Base-by-base conservation (phyloP, 768 basidiomycete species). In the Russula sp. region DNA sequence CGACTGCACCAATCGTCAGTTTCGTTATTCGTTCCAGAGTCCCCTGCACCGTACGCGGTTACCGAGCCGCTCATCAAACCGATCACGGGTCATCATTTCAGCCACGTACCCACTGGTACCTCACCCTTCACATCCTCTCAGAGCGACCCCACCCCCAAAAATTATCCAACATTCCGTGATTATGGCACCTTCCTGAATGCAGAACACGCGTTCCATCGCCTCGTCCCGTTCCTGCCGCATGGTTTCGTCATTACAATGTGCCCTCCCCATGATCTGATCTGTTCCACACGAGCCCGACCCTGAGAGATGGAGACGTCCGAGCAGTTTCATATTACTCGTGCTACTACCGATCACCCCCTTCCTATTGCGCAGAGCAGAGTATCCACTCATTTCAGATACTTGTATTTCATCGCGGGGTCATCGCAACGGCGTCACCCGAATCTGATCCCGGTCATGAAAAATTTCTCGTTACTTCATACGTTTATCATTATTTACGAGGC, bases 381-480 rank as follows among this genome's bases (percentile, higher is more conserved):
- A 45, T 45, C 20, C 20, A 16, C 45, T 20, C 45, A 20, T 45
- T 18, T 31, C 31, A 13, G 14, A 13, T 34, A n/a, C 20, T 39
- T 31, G 37, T 22, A 18, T 57, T 48, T 22, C 34, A 48, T 57
- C 50, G 59, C 59, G 49, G 58, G 58, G 58, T 14, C 18, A 44
- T 52, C 59, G 59, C 42, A n/a, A 42, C 40, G 51, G 58, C 50
- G 51, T 44, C 3, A 14, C 32, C 50, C 50, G 40, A 53, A 35
- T 59, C 49, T 32, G n/a, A 42, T 22, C n/a, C 18, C 31, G 10
- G n/a, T 20, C 18, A n/a, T 37, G 48, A 50, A 58, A 16, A 32
- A 50, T 31, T 32, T 3, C 5, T 31, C 8, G 31, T 14, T 50
- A 31, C 27, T 50, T 32, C 6, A 50, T 50, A 50, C 8, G 27